A percentile compares a stretch with the other conserved stretches of the same genome.
Evolutionary conservation across 805 yeast genomes (phyloP).

Genomic region (Wickerhamomyces silvicola): DNA sequence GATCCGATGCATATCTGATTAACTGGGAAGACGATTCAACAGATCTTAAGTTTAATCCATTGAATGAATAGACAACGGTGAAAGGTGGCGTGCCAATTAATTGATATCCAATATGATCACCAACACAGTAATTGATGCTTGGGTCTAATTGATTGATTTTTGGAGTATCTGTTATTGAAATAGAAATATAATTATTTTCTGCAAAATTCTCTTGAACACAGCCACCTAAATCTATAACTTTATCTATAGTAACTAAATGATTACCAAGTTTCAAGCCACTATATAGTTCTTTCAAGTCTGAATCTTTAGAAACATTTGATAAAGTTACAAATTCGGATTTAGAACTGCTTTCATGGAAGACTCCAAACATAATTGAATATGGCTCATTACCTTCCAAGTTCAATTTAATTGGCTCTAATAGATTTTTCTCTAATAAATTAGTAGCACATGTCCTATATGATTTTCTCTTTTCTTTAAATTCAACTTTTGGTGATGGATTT

Average conservation of each 20-base stretch:
- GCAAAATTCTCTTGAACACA: slow-evolving; percentile 47
- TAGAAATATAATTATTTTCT: slow-evolving; percentile 37
- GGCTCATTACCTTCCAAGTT: slow-evolving; percentile 57
- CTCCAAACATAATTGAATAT: slow-evolving; percentile 46
- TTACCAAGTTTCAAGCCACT: slow-evolving; percentile 60
- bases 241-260: slow-evolving; percentile 52
- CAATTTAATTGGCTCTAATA: slow-evolving; percentile 47
- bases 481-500: slow-evolving; percentile 53
- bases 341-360: slow-evolving; percentile 57
- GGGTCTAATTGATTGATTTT: slow-evolving; percentile 43
- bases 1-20: slow-evolving; percentile 68
- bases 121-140: slow-evolving; percentile 70
- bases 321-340: slow-evolving; percentile 41
- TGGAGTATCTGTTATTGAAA: slow-evolving; percentile 75
- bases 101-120: slow-evolving; percentile 76
- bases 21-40: slow-evolving; percentile 42
- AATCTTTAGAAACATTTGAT: slow-evolving; percentile 32
- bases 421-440: slow-evolving; percentile 27
- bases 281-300: slow-evolving; percentile 39
- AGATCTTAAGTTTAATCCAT: slow-evolving; percentile 52
- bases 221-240: slow-evolving; percentile 62
- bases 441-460: slow-evolving; percentile 45
- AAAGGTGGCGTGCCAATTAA: slow-evolving; percentile 80
- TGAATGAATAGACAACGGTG: slow-evolving; percentile 66
- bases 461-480: slow-evolving; percentile 40